Conservation (phyloP, 2,329 filamentous ascomycete genomes). For the Verticillium longisporum region DNA sequence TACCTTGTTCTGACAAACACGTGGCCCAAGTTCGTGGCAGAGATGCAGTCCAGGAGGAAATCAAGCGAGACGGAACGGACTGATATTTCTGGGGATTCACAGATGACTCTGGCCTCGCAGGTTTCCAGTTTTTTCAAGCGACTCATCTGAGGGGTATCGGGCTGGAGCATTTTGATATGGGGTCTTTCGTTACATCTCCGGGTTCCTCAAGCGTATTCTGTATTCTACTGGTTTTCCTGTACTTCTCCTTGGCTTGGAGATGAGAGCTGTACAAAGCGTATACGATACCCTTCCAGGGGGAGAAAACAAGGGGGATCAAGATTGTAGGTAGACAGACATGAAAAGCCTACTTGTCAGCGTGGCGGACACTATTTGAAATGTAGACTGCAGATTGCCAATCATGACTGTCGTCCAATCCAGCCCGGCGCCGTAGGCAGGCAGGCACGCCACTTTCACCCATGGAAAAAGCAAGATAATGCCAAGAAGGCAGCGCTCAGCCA, state of each 20-base stretch:
- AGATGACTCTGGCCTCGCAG: conserved; percentile 11
- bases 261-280: not conserved
- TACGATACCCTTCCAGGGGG: not conserved
- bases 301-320: too few species aligned
- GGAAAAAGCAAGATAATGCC: too few species aligned
- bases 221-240: not conserved
- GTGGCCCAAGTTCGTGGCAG: conserved; percentile 51
- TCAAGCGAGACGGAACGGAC: conserved; percentile 15
- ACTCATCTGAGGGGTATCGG: not conserved
- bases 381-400: too few species aligned
- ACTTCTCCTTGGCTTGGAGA: not conserved
- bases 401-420: too few species aligned
- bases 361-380: too few species aligned
- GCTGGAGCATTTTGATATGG: not conserved
- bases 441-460: too few species aligned
- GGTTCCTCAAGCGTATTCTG: not conserved
- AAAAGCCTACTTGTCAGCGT: too few species aligned
- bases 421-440: too few species aligned
- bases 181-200: not conserved
- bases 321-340: too few species aligned
- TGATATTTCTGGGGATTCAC: conserved; percentile 8
- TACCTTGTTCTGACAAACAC: conserved; percentile 63
- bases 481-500: too few species aligned
- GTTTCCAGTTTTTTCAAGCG: conserved; percentile 6
- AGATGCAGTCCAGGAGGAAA: conserved; percentile 15